Conservation (phyloP, 495 filamentous ascomycete genomes). For the Hypoxylon lenormandii region DNA sequence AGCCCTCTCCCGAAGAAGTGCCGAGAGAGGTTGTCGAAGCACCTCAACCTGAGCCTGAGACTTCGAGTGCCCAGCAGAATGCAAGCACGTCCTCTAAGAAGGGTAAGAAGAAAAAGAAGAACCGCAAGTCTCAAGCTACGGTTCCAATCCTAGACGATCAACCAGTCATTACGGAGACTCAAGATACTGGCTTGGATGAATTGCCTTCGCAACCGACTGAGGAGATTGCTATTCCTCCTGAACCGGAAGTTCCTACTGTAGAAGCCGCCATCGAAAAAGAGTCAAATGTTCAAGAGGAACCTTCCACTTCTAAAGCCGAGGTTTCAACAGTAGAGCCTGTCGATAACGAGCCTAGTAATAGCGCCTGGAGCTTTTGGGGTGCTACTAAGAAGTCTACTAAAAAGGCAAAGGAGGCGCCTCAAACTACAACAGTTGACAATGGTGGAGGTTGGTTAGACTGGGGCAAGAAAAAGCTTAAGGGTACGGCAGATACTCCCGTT, state of each 20-base stretch:
- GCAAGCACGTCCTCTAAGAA: slow-evolving; percentile 42
- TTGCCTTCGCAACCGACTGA: neutral
- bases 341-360: slow-evolving; percentile 43
- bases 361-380: slow-evolving; percentile 55
- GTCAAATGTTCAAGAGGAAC: neutral
- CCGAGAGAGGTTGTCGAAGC: neutral
- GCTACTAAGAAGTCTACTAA: slow-evolving; percentile 53
- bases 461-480: slow-evolving; percentile 53
- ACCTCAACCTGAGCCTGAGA: slow-evolving; percentile 25
- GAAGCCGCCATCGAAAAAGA: neutral
- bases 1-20: slow-evolving; percentile 7
- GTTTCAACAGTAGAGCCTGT: slow-evolving; percentile 2
- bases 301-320: neutral
- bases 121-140: slow-evolving; percentile 27
- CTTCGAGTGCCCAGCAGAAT: slow-evolving; percentile 24
- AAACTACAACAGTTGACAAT: slow-evolving; percentile 24
- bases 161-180: slow-evolving; percentile 5
- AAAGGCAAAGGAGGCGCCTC: slow-evolving; percentile 36
- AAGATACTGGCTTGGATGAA: slow-evolving; percentile 2
- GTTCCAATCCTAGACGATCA: slow-evolving; percentile 11
- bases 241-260: neutral
- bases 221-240: neutral
- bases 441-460: slow-evolving; percentile 48
- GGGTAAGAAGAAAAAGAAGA: slow-evolving; percentile 48
- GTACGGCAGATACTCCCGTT: slow-evolving; percentile 43